Conservation (phyloP, 106 monocot species). For the Dendrobium chrysotoxum region DNA sequence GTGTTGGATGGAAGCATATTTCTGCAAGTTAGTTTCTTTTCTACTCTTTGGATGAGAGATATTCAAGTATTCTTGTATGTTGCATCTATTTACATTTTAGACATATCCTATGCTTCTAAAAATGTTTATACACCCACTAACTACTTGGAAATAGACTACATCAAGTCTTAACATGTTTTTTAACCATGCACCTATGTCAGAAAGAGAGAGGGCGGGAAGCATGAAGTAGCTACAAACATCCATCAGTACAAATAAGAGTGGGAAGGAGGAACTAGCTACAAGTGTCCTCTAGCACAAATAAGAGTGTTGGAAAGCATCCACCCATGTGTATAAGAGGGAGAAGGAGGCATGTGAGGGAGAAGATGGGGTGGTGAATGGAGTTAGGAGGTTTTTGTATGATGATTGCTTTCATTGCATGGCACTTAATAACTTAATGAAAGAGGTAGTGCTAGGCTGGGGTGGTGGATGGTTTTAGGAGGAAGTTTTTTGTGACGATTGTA, state of each 20-base stretch:
- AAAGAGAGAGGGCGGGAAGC: neutral
- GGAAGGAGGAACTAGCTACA: neutral
- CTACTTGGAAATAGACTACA: neutral
- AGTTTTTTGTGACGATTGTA: neutral
- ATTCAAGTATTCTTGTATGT: neutral
- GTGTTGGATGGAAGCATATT: constrained; percentile 76
- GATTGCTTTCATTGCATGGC: neutral
- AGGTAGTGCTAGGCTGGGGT: neutral
- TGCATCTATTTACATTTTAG: neutral
- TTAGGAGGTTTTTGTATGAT: neutral
- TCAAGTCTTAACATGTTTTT: neutral
- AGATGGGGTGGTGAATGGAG: too few relatives aligned
- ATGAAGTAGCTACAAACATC: neutral
- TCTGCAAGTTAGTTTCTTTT: constrained; percentile 55
- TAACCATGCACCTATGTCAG: neutral
- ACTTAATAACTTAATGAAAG: neutral
- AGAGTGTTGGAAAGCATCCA: neutral
- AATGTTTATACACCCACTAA: neutral
- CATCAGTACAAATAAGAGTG: neutral
- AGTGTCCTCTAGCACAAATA: neutral
- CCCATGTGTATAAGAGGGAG: neutral
- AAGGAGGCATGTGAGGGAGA: neutral
- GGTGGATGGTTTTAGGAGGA: neutral
- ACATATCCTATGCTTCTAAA: neutral
- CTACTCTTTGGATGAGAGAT: neutral